Evolutionary conservation across 2,329 filamentous ascomycete species (phyloP).

Genomic region (Tolypocladium paradoxum): DNA sequence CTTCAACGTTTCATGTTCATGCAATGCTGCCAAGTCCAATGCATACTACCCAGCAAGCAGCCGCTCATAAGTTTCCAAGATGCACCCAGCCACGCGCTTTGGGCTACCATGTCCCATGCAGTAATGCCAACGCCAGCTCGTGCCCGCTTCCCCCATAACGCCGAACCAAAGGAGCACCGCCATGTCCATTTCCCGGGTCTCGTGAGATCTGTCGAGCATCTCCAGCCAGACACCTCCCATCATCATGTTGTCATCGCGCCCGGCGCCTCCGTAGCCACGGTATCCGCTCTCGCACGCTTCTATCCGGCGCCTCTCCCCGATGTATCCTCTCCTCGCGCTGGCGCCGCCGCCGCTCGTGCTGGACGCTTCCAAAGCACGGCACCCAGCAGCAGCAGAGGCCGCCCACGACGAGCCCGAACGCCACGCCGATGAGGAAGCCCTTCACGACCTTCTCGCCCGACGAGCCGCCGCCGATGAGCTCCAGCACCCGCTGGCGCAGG

Average conservation of each 20-base stretch:
- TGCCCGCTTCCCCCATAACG: not conserved
- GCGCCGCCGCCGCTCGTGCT: conserved; percentile 7
- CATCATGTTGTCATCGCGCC: no score
- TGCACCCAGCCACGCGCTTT: no score
- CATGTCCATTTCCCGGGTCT: not conserved
- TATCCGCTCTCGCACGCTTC: not conserved
- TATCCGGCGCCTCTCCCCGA: not conserved
- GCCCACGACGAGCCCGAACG: conserved; percentile 19
- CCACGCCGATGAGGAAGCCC: conserved; percentile 22
- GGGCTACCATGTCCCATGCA: no score
- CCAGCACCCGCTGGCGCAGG: conserved; percentile 15
- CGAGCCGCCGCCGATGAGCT: conserved; percentile 17
- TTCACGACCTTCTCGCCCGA: conserved; percentile 20
- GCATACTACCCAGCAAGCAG: no score
- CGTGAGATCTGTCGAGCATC: not conserved
- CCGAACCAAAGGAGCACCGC: not conserved
- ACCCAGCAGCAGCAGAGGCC: conserved; percentile 23
- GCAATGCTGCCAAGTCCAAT: no score
- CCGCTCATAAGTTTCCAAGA: no score
- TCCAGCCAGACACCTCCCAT: no score
- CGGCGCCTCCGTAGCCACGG: not conserved
- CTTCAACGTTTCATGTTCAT: no score
- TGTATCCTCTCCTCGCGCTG: conserved; percentile 2
- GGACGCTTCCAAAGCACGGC: conserved; percentile 14
- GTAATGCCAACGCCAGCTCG: not conserved